Evolutionary conservation across 345 rosid species (phyloP).

Genomic region (Eucalyptus globulus): DNA sequence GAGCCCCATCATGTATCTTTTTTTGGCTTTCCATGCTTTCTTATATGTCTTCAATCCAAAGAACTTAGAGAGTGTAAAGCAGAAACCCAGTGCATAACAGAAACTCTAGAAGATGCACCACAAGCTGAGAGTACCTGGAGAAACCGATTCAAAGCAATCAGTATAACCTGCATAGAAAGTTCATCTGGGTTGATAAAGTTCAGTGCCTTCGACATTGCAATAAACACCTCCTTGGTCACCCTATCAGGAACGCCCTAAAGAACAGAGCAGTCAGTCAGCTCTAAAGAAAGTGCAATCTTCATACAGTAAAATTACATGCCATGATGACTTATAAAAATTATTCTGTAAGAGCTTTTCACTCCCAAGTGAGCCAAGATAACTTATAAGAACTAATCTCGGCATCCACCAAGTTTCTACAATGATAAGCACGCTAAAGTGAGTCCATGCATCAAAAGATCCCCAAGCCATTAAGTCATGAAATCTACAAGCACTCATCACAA

Average conservation of each 20-base stretch:
- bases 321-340: neutral
- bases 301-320: neutral
- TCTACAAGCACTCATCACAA: neutral
- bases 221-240: slow-evolving; percentile 90
- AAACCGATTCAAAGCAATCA: slow-evolving; percentile 89
- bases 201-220: slow-evolving; percentile 96
- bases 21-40: neutral
- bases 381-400: neutral
- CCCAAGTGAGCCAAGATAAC: neutral
- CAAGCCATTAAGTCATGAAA: neutral
- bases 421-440: neutral
- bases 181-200: slow-evolving; percentile 94
- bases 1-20: neutral
- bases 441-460: neutral
- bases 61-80: neutral
- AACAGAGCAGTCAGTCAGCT: neutral
- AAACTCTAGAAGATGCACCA: neutral
- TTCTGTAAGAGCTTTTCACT: neutral
- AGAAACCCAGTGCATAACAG: neutral
- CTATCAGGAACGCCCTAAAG: slow-evolving; percentile 81
- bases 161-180: slow-evolving; percentile 88
- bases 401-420: neutral
- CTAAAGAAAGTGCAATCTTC: neutral
- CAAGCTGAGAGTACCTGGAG: slow-evolving; percentile 52
- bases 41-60: neutral